phyloP scores from a whole-genome alignment of 1,284 basidiomycete genomes.

The Marasmius tenuissimus region DNA sequence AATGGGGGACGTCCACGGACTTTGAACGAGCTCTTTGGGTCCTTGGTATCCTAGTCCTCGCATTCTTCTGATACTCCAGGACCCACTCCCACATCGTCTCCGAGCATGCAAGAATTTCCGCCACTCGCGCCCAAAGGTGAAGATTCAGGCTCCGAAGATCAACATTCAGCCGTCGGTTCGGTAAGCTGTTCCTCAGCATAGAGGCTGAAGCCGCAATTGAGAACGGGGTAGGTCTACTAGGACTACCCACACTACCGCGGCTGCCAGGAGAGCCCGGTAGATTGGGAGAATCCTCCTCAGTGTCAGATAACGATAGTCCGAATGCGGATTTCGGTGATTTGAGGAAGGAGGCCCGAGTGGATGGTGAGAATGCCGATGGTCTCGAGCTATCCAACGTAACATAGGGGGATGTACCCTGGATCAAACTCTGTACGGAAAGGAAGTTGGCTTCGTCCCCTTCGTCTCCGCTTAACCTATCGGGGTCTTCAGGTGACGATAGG shows the following conservation, averaged over 20 bases:
- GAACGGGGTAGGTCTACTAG: background rate
- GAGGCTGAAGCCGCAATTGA: background rate
- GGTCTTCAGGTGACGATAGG: background rate
- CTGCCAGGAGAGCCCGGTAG: background rate
- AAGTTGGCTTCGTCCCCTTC: slow-evolving; percentile 28
- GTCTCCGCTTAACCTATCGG: background rate
- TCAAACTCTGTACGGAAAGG: slow-evolving; percentile 31
- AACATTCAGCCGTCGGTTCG: slow-evolving; percentile 50
- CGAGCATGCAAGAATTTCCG: slow-evolving; percentile 62
- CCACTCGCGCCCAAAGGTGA: slow-evolving; percentile 54
- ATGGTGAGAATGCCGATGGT: slow-evolving; percentile 40
- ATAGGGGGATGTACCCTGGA: slow-evolving; percentile 40
- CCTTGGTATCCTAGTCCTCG: slow-evolving; percentile 12
- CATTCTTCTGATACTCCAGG: slow-evolving; percentile 40
- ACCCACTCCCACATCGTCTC: slow-evolving; percentile 81
- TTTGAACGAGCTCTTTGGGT: slow-evolving; percentile 20
- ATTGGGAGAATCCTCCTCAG: background rate
- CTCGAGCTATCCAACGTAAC: slow-evolving; percentile 44
- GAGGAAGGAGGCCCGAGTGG: slow-evolving; percentile 27
- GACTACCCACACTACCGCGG: no score
- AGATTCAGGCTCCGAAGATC: slow-evolving; percentile 59
- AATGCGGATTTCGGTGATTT: background rate
- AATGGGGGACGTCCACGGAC: slow-evolving; percentile 19
- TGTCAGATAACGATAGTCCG: background rate
- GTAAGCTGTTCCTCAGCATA: slow-evolving; percentile 34